phyloP scores from a whole-genome alignment of 129 eudicot genomes.

The Rutidosis leptorrhynchoides region DNA sequence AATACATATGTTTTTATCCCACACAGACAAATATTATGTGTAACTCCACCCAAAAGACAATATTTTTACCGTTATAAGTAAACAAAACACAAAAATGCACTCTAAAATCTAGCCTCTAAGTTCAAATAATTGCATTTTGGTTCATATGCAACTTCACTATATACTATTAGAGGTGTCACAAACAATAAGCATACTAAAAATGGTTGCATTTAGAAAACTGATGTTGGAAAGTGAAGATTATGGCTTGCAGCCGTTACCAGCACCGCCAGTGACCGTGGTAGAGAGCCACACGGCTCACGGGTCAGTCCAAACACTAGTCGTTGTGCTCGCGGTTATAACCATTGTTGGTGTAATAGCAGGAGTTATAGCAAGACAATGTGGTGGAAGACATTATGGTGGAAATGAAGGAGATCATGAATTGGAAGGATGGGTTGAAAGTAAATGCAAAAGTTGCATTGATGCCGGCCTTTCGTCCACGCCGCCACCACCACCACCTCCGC shows the following conservation, averaged over 20 bases:
- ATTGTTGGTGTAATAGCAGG: slow-evolving; percentile 70
- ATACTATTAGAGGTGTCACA: background rate
- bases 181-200: background rate
- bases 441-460: slow-evolving; percentile 80
- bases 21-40: background rate
- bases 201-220: slow-evolving; percentile 22
- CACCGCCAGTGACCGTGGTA: slow-evolving; percentile 43
- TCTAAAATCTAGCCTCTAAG: background rate
- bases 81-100: background rate
- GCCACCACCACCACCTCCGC: slow-evolving; percentile 2
- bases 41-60: background rate
- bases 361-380: slow-evolving; percentile 77
- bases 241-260: slow-evolving; percentile 48
- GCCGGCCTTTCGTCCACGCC: slow-evolving; percentile 48
- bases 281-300: slow-evolving; percentile 45
- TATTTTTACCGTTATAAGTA: background rate
- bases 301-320: slow-evolving; percentile 85
- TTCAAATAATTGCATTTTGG: too few relatives aligned
- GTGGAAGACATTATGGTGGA: slow-evolving; percentile 73
- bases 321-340: slow-evolving; percentile 73
- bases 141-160: too few relatives aligned
- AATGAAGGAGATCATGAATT: slow-evolving; percentile 40
- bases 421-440: slow-evolving; percentile 82
- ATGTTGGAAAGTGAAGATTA: slow-evolving; percentile 17
- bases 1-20: background rate